These are phyloP conservation scores for Penicillium capsulatum DNA, from an alignment of 2,329 filamentous ascomycete genomes.

Conservation along the genomic window DNA sequence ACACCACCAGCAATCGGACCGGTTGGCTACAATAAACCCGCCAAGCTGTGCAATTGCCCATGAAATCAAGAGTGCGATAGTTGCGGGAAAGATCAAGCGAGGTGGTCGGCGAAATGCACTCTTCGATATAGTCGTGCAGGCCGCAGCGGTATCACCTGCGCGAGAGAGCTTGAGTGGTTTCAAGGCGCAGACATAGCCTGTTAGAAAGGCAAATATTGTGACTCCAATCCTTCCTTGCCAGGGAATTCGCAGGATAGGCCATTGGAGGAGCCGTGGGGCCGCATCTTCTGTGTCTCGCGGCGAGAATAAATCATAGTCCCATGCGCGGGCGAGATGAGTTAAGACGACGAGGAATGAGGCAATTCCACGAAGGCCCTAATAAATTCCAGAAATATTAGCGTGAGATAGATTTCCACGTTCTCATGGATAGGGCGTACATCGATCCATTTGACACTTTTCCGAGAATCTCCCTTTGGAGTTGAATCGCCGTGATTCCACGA, in stretches of 20 bases:
- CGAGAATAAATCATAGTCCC: slow-evolving; percentile 51
- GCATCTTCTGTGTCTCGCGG: slow-evolving; percentile 44
- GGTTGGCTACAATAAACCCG: slow-evolving; percentile 47
- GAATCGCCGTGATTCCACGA: slow-evolving; percentile 20
- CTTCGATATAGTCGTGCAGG: slow-evolving; percentile 49
- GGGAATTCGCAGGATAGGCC: slow-evolving; percentile 53
- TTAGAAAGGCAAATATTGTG: slow-evolving; percentile 55
- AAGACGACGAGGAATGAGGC: slow-evolving; percentile 52
- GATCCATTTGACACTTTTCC: slow-evolving; percentile 54
- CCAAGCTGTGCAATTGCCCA: slow-evolving; percentile 50
- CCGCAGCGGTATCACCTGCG: slow-evolving; percentile 42
- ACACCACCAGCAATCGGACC: slow-evolving; percentile 51
- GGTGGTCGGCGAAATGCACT: slow-evolving; percentile 53
- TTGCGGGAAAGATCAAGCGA: slow-evolving; percentile 50
- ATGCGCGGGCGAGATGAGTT: slow-evolving; percentile 51
- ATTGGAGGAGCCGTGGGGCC: slow-evolving; percentile 47
- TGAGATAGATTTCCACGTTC: too few species aligned
- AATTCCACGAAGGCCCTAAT: slow-evolving; percentile 52
- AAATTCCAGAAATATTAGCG: background rate
- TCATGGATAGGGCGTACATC: too few species aligned
- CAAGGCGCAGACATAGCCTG: slow-evolving; percentile 54
- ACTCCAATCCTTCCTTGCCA: slow-evolving; percentile 54
- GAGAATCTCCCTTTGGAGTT: slow-evolving; percentile 30
- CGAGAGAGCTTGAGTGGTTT: slow-evolving; percentile 52
- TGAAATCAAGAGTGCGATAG: slow-evolving; percentile 50